These are phyloP conservation scores for Helotiales sp. DNA, from an alignment of 2,329 filamentous ascomycete species.

Conservation along the genomic window DNA sequence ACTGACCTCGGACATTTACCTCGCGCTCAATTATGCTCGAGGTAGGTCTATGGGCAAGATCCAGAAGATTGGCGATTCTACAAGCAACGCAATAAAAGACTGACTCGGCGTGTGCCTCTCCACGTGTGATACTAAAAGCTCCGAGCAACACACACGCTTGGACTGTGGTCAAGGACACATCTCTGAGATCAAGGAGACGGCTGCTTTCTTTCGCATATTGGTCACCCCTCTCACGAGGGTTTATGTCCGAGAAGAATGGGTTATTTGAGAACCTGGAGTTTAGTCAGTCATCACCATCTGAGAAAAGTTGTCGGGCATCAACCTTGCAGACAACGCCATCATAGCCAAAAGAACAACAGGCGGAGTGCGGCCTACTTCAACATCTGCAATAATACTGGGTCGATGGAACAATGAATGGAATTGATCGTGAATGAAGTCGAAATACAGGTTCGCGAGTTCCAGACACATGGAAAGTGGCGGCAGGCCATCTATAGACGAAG, in stretches of 20 bases:
- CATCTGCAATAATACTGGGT: slow-evolving; percentile 20
- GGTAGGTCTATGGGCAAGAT: slow-evolving; percentile 16
- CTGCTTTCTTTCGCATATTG: neutral
- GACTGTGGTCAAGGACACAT: slow-evolving; percentile 22
- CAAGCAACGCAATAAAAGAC: slow-evolving; percentile 26
- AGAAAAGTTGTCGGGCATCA: slow-evolving; percentile 31
- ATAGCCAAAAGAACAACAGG: slow-evolving; percentile 23
- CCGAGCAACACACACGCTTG: slow-evolving; percentile 28
- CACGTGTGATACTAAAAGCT: slow-evolving; percentile 20
- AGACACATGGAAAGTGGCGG: slow-evolving; percentile 12
- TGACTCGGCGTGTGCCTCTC: slow-evolving; percentile 18
- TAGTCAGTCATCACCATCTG: neutral
- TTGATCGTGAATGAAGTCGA: slow-evolving; percentile 28
- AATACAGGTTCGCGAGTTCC: slow-evolving; percentile 26
- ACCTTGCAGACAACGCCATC: slow-evolving; percentile 26
- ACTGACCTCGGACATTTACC: slow-evolving; percentile 23
- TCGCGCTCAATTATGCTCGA: slow-evolving; percentile 18
- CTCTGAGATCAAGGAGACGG: slow-evolving; percentile 20
- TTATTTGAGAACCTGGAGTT: slow-evolving; percentile 22
- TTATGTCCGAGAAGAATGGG: slow-evolving; percentile 16
- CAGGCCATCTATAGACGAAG: slow-evolving; percentile 22
- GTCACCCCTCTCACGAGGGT: neutral
- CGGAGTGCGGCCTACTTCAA: slow-evolving; percentile 12
- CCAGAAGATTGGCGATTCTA: slow-evolving; percentile 22
- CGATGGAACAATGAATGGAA: slow-evolving; percentile 28